Evolutionary conservation across 2,329 filamentous ascomycete genomes (phyloP), one percentile per base, ranked within the genome.

Genomic region (Mycocentrospora acerina): DNA sequence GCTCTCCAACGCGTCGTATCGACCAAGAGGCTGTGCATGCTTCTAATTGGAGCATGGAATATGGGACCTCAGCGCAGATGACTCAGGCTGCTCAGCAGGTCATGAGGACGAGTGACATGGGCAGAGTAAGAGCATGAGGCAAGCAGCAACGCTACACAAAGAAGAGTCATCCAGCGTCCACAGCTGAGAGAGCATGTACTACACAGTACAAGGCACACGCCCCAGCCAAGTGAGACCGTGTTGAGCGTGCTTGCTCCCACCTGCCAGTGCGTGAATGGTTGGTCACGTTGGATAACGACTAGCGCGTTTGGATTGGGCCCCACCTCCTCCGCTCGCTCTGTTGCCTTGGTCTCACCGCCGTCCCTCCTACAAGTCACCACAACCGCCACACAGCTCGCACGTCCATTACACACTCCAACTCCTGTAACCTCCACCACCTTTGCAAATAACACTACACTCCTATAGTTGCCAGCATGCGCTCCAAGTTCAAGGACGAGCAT

Each of bases 401-500:
- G 32, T 37, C 37, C 37, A 37, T n/a, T 19, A 25, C 25, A 14
- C 35, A 17, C 32, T 14, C 35, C 37, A 28, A 41, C 28, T 36
- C 18, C 35, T 26, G 16, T 40, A 30, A 40, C 18, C 29, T 24
- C 15, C 35, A 37, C 40, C 42, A 46, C 39, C n/a, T n/a, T n/a
- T 46, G 28, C 48, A 46, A 44, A 16, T 38, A 35, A 42, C 46
- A 33, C 34, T 39, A 40, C 24, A 36, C 35, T 28, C 18, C 34
- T 31, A 51, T 27, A 35, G 34, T 31, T 37, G 35, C 35, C 51
- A 57, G 41, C 79, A 96, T 96, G 90, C 87, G 90, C 70, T 95
- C 89, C 80, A 97, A 97, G 83, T 98, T 98, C 76, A 98, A 98
- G 90, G 93, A 98, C 85, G 93, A 97, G 83, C 93, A 97, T 73